phyloP scores from a whole-genome alignment of 164 flowering plant genomes.

The Paratinospora sagittata region DNA sequence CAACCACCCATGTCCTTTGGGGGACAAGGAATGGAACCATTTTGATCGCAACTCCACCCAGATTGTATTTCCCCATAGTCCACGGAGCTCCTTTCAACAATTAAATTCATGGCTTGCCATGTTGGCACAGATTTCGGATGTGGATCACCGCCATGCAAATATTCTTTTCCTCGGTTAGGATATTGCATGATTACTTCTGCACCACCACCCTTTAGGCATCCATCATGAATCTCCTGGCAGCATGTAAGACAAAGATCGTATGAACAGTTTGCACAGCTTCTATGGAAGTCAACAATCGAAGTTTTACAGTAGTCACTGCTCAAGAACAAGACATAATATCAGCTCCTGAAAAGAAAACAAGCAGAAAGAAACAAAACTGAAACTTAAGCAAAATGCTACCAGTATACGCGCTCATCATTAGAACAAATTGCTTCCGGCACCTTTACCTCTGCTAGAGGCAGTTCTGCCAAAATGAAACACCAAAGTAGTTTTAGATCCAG shows the following conservation, averaged over 20 bases:
- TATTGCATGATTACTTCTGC: slow-evolving; percentile 25
- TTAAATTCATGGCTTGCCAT: not conserved
- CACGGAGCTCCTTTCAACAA: slow-evolving; percentile 5
- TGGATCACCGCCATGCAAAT: slow-evolving; percentile 37
- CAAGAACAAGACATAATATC: slow-evolving; percentile 7
- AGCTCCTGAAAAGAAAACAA: slow-evolving; percentile 1
- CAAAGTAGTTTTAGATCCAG: not conserved
- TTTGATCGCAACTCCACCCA: slow-evolving; percentile 37
- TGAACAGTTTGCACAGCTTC: slow-evolving; percentile 50
- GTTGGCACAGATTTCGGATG: not conserved
- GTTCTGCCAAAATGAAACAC: slow-evolving; percentile 27
- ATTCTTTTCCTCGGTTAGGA: slow-evolving; percentile 25
- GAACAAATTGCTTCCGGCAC: slow-evolving; percentile 18
- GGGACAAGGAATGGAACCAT: slow-evolving; percentile 61
- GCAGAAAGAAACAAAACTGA: not conserved
- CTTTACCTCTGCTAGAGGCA: slow-evolving; percentile 24
- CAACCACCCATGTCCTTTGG: slow-evolving; percentile 68
- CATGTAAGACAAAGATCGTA: slow-evolving; percentile 67
- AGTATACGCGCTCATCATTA: slow-evolving; percentile 43
- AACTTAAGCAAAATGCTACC: slow-evolving; percentile 26
- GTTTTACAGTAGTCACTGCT: slow-evolving; percentile 57
- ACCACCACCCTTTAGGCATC: slow-evolving; percentile 24
- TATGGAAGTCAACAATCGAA: slow-evolving; percentile 52
- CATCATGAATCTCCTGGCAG: slow-evolving; percentile 52
- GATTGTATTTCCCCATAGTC: slow-evolving; percentile 6